Evolutionary conservation across 768 basidiomycete species (phyloP), one percentile per base, ranked within the genome.

Genomic region (Suillus brevipes): DNA sequence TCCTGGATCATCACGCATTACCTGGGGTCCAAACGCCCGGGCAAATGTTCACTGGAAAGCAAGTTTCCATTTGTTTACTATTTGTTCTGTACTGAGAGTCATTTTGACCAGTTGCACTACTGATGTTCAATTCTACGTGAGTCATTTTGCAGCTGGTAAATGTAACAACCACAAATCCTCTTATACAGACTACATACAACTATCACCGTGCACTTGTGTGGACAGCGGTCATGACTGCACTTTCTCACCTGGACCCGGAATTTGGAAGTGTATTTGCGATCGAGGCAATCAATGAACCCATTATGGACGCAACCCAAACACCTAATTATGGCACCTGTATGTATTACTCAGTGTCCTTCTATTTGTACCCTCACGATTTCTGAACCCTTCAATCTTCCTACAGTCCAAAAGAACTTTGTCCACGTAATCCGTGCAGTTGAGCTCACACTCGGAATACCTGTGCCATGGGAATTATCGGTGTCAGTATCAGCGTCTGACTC

Each of bases 151-250:
- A 25, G 3, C 38, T 31, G 14, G 31, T 9, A 34, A 1, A 1
- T 37, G 25, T 23, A 36, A 60, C 64, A 64, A 68, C 59, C 25
- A 63, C 50, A 4, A 55, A 45, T 65, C 59, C 36, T 34, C 40
- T 20, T 42, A 23, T 43, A 18, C 70, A 90, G 91, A 92, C 88
- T 2, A 78, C 79, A 4, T 79, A 84, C 61, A 93, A 94, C 73
- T 93, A 91, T 66, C 84, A 87, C 65, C 88, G 92, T 7, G 92
- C 91, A 8, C 78, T 94, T 52, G 77, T 88, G n/a, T 94, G 92
- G 92, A 86, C 90, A 0, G 87, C 87, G 12, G 89, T 93, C 23
- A 92, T 93, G 88, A 89, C 91, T 1, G 75, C 83, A 12, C 77
- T 93, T 6, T 78, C 89, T 1, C 40, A 42, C 16, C 16, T 42